These are phyloP conservation scores for Pichia sp. DNA, from an alignment of 1,139 yeast genomes.

Conservation along the genomic window DNA sequence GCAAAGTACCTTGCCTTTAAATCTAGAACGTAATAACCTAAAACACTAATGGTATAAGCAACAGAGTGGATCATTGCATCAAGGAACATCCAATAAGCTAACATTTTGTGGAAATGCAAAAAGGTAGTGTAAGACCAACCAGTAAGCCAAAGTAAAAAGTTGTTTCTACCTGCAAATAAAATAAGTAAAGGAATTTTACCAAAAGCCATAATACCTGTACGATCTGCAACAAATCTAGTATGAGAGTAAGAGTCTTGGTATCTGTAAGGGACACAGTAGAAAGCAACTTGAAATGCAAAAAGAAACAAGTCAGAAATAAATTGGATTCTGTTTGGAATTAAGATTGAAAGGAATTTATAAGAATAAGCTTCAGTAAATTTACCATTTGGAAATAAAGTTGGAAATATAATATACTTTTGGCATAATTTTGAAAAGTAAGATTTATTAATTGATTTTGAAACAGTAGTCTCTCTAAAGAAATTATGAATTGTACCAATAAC, in stretches of 20 bases:
- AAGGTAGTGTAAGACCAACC: constrained; percentile 57
- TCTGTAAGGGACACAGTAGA: constrained; percentile 11
- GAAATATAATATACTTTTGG: constrained; percentile 14
- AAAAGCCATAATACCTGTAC: constrained; percentile 43
- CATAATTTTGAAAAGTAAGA: constrained; percentile 4
- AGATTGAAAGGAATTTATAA: constrained; percentile 8
- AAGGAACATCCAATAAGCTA: constrained; percentile 42
- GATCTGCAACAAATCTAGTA: constrained; percentile 47
- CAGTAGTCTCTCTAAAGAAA: constrained; percentile 6
- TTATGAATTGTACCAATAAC: constrained; percentile 12
- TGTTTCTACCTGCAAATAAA: constrained; percentile 60
- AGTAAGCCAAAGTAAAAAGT: constrained; percentile 49
- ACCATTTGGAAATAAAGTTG: constrained; percentile 16
- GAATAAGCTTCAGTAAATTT: constrained; percentile 8
- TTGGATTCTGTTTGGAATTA: constrained; percentile 18
- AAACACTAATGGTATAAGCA: constrained; percentile 17
- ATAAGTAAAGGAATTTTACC: constrained; percentile 41
- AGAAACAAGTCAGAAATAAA: constrained; percentile 12
- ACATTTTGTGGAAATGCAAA: constrained; percentile 54
- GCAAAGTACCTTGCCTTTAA: constrained; percentile 28
- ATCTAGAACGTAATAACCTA: constrained; percentile 7
- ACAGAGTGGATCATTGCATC: constrained; percentile 26
- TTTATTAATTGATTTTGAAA: constrained; percentile 5
- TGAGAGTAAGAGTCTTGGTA: constrained; percentile 26
- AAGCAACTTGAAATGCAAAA: constrained; percentile 14